Base-by-base conservation (phyloP, 805 yeast species). In the Candida parachauliodes region DNA sequence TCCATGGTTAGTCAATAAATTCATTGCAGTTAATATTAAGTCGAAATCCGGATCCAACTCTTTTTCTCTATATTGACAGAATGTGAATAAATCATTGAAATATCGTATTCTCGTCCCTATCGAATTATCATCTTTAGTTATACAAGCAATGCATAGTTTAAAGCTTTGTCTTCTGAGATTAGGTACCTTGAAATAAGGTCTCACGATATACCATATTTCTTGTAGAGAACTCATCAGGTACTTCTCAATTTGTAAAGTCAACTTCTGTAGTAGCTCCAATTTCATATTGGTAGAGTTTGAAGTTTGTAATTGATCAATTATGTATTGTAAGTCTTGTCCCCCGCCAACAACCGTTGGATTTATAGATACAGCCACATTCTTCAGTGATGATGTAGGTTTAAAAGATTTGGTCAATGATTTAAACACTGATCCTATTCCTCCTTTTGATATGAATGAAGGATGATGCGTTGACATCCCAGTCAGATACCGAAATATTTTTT, bases 151-250 rank as follows among this genome's bases (percentile, higher is more conserved):
- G 50, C 85, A 55, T 17, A 88, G 60, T 12, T 65, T 55, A 23
- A 85, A 55, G 0, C 81, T 79, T 1, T 74, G 71, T 22, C 71
- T 58, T 40, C 73, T 44, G 12, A 57, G 50, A 15, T 49, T 39
- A 12, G 16, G 19, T 19, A 81, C 59, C 5, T 62, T 62, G 35
- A 84, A 67, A 54, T 81, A 57, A 35, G 71, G 76, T 42, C 74
- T 63, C 0, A 83, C 81, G 36, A 79, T 60, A 54, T 81, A 77
- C 96, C 96, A 87, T 1, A 86, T 68, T 44, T 83, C 88, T 0
- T 86, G 79, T 3, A 85, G 68, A 2, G 83, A 73, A 0, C 81
- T 68, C 2, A 79, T 70, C 3, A 80, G 64, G 34, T 69, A 70
- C 33, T 69, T 73, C 16, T 70, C 70, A 2, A 86, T 56, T 3